Evolutionary conservation across 768 basidiomycete genomes (phyloP).

Genomic region (Leccinum incarnatum): DNA sequence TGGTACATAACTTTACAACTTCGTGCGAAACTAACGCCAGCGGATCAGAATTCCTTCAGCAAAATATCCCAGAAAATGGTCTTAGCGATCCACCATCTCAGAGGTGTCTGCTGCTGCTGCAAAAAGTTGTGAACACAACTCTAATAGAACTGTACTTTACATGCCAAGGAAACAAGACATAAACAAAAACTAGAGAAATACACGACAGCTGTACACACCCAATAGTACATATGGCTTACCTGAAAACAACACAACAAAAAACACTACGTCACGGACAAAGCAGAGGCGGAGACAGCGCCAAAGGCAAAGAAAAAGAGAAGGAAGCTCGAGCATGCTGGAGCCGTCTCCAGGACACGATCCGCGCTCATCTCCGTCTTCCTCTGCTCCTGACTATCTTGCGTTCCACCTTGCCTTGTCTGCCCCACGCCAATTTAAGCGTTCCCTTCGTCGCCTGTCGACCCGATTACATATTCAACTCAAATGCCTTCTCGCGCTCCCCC

Average conservation of each 20-base stretch:
- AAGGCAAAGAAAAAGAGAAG: background rate
- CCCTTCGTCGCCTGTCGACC: background rate
- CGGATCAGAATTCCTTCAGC: too few species aligned
- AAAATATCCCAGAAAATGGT: too few species aligned
- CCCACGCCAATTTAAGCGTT: background rate
- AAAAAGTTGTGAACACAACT: background rate
- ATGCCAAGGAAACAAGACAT: background rate
- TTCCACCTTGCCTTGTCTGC: background rate
- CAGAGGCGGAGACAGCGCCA: background rate
- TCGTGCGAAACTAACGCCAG: too few species aligned
- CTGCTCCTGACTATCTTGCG: background rate
- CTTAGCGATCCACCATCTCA: background rate
- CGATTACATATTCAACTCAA: background rate
- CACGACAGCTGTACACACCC: background rate
- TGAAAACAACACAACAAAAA: background rate
- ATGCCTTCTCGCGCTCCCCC: conserved; percentile 24
- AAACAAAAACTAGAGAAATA: background rate
- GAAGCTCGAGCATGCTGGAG: background rate
- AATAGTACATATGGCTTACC: background rate
- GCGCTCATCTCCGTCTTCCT: background rate
- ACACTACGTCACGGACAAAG: too few species aligned
- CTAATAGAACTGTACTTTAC: background rate
- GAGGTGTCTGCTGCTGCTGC: background rate
- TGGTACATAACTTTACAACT: background rate
- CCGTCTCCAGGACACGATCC: background rate